A percentile compares a stretch with the other conserved stretches of the same genome.
These are phyloP conservation scores for Sapria himalayana DNA, from an alignment of 345 rosid species.

Conservation along the genomic window DNA sequence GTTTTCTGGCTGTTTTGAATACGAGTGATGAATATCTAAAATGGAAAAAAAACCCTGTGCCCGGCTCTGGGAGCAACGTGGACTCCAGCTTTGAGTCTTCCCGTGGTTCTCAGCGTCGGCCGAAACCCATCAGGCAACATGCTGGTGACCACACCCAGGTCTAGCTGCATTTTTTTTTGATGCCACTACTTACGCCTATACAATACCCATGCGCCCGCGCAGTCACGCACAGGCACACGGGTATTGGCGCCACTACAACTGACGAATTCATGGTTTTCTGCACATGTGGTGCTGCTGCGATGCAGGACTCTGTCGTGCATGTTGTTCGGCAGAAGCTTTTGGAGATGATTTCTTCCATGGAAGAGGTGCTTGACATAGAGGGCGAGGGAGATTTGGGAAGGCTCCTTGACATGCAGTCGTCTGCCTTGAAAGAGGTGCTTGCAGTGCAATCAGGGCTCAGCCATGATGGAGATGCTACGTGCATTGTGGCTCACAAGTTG, in stretches of 20 bases:
- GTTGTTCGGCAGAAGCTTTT: constrained; percentile 32
- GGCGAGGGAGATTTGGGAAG: constrained; percentile 15
- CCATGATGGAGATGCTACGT: constrained; percentile 13
- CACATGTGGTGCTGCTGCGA: no score
- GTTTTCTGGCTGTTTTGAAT: constrained; percentile 41
- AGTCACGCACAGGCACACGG: no score
- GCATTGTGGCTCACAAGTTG: constrained; percentile 34
- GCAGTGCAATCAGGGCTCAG: constrained; percentile 17
- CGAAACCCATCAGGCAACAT: constrained; percentile 22
- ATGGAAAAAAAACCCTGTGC: constrained; percentile 41
- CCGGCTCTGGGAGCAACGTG: constrained; percentile 3
- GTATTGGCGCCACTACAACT: constrained; percentile 9
- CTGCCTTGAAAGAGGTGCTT: constrained; percentile 20
- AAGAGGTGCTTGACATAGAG: constrained; percentile 17
- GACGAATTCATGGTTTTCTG: background rate
- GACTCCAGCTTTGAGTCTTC: constrained; percentile 11
- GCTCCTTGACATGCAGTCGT: constrained; percentile 27
- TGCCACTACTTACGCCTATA: no score
- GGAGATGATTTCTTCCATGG: constrained; percentile 19
- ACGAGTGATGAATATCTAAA: constrained; percentile 36
- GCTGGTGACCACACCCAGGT: constrained; percentile 70
- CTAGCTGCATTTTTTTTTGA: no score
- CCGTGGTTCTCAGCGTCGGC: constrained; percentile 7
- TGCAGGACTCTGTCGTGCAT: constrained; percentile 44
- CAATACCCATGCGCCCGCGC: no score